These are phyloP conservation scores for Aquilaria agallochum DNA, from an alignment of 441 rosid species.

Conservation along the genomic window DNA sequence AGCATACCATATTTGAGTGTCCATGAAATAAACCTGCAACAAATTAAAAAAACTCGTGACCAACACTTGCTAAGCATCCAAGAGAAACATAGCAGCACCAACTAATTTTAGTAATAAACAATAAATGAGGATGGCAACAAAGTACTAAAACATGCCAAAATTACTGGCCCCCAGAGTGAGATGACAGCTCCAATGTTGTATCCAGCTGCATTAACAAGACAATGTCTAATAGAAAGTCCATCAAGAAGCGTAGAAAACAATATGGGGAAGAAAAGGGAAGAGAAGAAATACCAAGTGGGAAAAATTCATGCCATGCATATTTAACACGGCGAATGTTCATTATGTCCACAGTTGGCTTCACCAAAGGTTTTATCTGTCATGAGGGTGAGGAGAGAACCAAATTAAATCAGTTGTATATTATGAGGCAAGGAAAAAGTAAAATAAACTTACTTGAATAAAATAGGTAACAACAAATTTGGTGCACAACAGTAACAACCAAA, in stretches of 20 bases:
- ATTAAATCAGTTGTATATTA: neutral
- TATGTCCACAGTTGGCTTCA: conserved; percentile 90
- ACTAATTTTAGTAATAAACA: conserved; percentile 1
- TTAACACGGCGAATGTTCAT: conserved; percentile 63
- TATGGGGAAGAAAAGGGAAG: conserved; percentile 9
- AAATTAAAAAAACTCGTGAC: conserved; percentile 19
- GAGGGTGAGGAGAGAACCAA: conserved; percentile 12
- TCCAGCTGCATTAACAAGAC: conserved; percentile 46
- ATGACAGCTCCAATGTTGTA: conserved; percentile 73
- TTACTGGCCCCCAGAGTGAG: conserved; percentile 85
- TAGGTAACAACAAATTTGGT: conserved; percentile 78
- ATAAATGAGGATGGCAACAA: neutral
- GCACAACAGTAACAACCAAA: conserved; percentile 79
- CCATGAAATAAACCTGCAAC: conserved; percentile 93
- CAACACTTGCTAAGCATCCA: conserved; percentile 10
- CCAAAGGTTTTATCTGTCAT: conserved; percentile 74
- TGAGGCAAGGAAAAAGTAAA: conserved; percentile 12
- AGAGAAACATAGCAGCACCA: neutral
- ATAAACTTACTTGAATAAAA: conserved; percentile 68
- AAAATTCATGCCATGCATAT: conserved; percentile 92
- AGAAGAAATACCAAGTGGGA: conserved; percentile 59
- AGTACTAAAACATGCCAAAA: conserved; percentile 42
- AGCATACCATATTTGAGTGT: conserved; percentile 97
- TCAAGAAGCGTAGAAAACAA: conserved; percentile 1
- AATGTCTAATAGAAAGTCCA: conserved; percentile 11